These are phyloP conservation scores for Cladosporium austrohemisphaericum DNA, from an alignment of 2,329 filamentous ascomycete genomes.

Conservation along the genomic window DNA sequence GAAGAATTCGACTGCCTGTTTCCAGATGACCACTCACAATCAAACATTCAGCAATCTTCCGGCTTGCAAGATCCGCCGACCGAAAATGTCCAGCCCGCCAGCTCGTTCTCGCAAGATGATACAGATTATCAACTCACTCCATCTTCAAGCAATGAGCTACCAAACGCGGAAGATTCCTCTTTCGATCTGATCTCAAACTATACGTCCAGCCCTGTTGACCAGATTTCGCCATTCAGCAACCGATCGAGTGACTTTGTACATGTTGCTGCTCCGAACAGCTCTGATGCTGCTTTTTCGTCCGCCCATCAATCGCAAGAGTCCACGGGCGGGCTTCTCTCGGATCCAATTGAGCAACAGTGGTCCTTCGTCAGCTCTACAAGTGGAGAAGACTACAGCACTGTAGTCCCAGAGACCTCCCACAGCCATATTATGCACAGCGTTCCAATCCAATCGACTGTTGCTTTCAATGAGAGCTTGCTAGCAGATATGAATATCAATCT, in stretches of 20 bases:
- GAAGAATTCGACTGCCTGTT: constrained; percentile 4
- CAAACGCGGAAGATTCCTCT: neutral
- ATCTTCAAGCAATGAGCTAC: neutral
- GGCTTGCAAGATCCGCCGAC: neutral
- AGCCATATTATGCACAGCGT: too few species aligned
- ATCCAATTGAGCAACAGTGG: neutral
- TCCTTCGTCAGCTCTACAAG: neutral
- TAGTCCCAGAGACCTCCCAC: too few species aligned
- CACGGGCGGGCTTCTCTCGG: neutral
- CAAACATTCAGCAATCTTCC: neutral
- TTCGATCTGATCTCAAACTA: constrained; percentile 7
- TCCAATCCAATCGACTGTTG: too few species aligned
- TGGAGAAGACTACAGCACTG: too few species aligned
- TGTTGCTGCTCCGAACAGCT: neutral
- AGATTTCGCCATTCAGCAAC: constrained; percentile 3
- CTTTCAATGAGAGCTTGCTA: too few species aligned
- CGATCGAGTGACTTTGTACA: constrained; percentile 3
- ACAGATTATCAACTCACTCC: constrained; percentile 2
- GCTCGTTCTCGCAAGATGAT: neutral
- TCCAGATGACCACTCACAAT: too few species aligned
- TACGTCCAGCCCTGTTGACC: constrained; percentile 3
- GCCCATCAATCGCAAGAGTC: neutral
- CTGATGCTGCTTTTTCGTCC: neutral
- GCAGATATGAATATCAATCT: neutral
- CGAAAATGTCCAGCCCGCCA: neutral